These are phyloP conservation scores for Eucalyptus tenuipes DNA, from an alignment of 345 rosid genomes.

Conservation along the genomic window DNA sequence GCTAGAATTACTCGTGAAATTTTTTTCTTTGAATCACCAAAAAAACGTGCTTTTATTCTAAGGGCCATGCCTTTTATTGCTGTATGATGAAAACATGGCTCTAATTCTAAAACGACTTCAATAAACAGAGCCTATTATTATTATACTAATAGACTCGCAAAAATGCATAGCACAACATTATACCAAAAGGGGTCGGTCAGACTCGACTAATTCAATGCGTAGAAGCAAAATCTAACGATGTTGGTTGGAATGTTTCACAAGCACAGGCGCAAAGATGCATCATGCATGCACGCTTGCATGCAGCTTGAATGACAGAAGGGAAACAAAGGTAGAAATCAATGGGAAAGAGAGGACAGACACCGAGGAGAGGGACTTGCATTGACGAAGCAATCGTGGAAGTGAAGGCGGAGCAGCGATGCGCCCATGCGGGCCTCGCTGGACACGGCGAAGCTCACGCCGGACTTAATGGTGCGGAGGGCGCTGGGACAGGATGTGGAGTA, in stretches of 20 bases:
- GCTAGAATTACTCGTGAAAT: neutral
- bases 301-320: neutral
- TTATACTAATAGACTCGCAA: neutral
- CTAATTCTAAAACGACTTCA: neutral
- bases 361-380: conserved; percentile 14
- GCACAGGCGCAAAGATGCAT: neutral
- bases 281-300: neutral
- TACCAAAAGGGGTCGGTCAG: neutral
- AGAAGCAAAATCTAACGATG: neutral
- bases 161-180: neutral
- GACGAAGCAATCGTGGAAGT: conserved; percentile 61
- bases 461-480: conserved; percentile 20
- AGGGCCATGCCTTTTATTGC: neutral
- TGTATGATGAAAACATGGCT: neutral
- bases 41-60: neutral
- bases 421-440: conserved; percentile 40
- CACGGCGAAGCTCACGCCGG: conserved; percentile 21
- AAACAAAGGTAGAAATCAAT: neutral
- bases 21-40: neutral
- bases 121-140: neutral
- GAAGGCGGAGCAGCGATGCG: conserved; percentile 50
- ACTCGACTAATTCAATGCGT: neutral
- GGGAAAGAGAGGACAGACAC: neutral
- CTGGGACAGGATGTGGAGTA: conserved; percentile 24
- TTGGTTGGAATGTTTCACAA: neutral